Evolutionary conservation across 805 yeast species (phyloP), one percentile per base, ranked within the genome.

Genomic region (Ogataea zsoltii): DNA sequence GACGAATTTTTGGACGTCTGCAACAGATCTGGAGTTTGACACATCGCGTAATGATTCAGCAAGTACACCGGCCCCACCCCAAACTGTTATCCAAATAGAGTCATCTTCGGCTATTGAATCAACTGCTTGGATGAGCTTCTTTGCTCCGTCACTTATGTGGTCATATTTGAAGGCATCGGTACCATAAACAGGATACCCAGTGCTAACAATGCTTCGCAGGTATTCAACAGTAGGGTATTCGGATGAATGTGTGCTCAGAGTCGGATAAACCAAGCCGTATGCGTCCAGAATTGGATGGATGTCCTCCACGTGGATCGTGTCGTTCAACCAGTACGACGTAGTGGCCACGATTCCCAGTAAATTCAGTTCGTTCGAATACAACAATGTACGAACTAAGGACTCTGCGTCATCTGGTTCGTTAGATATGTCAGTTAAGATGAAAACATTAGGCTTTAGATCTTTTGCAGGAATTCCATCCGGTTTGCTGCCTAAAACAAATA

Each of bases 371-470:
- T 63, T 63, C 7, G 66, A 43, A 50, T 65, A 65, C 7, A 65
- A 43, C n/a, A 65, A 48, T 13, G 60, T 41, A 33, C 68, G 51
- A 4, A 65, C 66, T 3, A 65, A 38, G 2, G 66, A 60, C 32
- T 62, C 64, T 5, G 65, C 62, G 41, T 62, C 66, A 45, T 62
- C 66, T 0, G 65, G 66, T 25, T 62, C 66, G 45, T 65, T 65
- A 17, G 62, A 53, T 25, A 63, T 62, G 45, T 65, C 69, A 0
- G 67, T 54, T 19, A 61, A 41, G 13, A 65, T 58, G 29, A 65
- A 63, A 7, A 62, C 65, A 26, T 56, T 48, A 11, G 66, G 67
- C 40, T 50, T 56, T 15, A 45, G 32, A 33, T 56, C 62, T 38
- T 56, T 58, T 17, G 29, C 17, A 7, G 39, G 39, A 18, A 44